These are phyloP conservation scores for Arthrinium puccinioides DNA, from an alignment of 2,329 filamentous ascomycete genomes.

Conservation along the genomic window DNA sequence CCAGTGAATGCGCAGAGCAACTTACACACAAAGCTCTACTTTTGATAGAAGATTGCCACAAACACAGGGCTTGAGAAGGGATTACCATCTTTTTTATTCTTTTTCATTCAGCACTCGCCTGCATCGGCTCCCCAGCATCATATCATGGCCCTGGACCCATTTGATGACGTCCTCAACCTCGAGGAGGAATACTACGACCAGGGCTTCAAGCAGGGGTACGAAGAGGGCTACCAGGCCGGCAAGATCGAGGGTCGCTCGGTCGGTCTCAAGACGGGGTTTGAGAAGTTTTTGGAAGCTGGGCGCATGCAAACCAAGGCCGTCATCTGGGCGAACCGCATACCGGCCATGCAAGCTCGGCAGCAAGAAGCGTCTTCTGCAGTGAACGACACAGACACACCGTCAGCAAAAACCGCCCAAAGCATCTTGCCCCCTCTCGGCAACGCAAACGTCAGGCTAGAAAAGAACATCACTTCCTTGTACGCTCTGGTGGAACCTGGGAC, in stretches of 20 bases:
- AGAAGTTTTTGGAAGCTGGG: slow-evolving; percentile 82
- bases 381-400: slow-evolving; percentile 11
- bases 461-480: slow-evolving; percentile 69
- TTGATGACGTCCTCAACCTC: slow-evolving; percentile 51
- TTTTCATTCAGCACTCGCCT: too few species aligned
- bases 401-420: slow-evolving; percentile 2
- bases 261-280: slow-evolving; percentile 86
- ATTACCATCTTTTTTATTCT: too few species aligned
- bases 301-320: slow-evolving; percentile 68
- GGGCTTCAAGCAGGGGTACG: slow-evolving; percentile 68
- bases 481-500: slow-evolving; percentile 73
- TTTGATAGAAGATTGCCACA: too few species aligned
- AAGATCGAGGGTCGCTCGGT: slow-evolving; percentile 84
- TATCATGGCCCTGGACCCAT: slow-evolving; percentile 32
- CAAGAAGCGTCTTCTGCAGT: not conserved
- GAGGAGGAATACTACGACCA: slow-evolving; percentile 71
- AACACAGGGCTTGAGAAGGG: too few species aligned
- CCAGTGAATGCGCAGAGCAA: too few species aligned
- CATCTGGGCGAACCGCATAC: slow-evolving; percentile 69
- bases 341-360: not conserved
- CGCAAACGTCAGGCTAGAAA: slow-evolving; percentile 59
- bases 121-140: too few species aligned
- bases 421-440: slow-evolving; percentile 35
- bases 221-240: slow-evolving; percentile 71
- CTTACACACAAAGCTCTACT: too few species aligned